These are phyloP conservation scores for Cynara cardunculus DNA, from an alignment of 129 eudicot genomes.

Conservation along the genomic window DNA sequence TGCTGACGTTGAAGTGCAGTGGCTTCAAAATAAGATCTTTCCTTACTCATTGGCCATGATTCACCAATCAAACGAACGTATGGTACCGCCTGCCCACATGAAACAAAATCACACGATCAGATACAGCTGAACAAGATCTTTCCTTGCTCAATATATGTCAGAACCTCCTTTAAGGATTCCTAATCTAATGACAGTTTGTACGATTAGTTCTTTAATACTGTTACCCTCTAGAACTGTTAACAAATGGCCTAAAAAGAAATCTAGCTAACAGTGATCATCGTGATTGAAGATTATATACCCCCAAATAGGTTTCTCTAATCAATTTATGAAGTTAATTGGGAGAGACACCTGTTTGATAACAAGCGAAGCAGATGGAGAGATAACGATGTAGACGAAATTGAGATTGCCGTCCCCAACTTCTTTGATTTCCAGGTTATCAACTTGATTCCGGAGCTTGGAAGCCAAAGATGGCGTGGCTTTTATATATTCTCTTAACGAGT, in stretches of 20 bases:
- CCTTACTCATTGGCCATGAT: slow-evolving; percentile 97
- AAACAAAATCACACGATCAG: not conserved
- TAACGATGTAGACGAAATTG: slow-evolving; percentile 82
- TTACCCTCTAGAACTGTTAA: too few relatives aligned
- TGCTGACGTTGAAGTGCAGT: slow-evolving; percentile 60
- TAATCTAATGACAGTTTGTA: too few relatives aligned
- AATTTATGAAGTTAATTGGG: not conserved
- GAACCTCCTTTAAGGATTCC: too few relatives aligned
- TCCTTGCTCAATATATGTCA: too few relatives aligned
- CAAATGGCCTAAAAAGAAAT: too few relatives aligned
- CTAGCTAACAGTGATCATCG: not conserved
- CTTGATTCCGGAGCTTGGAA: slow-evolving; percentile 50
- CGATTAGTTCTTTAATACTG: too few relatives aligned
- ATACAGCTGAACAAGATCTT: not conserved
- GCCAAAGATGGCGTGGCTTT: slow-evolving; percentile 74
- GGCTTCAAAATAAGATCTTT: slow-evolving; percentile 92
- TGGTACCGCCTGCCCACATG: slow-evolving; percentile 73
- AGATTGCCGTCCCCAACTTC: slow-evolving; percentile 98
- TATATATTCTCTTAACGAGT: slow-evolving; percentile 61
- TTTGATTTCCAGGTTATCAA: slow-evolving; percentile 52
- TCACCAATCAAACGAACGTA: slow-evolving; percentile 93
- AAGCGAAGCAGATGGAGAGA: slow-evolving; percentile 52
- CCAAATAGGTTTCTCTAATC: too few relatives aligned
- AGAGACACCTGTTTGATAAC: slow-evolving; percentile 78
- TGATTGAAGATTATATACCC: too few relatives aligned